Evolutionary conservation across 805 yeast genomes (phyloP).

Genomic region (Sugiyamaella floridensis): DNA sequence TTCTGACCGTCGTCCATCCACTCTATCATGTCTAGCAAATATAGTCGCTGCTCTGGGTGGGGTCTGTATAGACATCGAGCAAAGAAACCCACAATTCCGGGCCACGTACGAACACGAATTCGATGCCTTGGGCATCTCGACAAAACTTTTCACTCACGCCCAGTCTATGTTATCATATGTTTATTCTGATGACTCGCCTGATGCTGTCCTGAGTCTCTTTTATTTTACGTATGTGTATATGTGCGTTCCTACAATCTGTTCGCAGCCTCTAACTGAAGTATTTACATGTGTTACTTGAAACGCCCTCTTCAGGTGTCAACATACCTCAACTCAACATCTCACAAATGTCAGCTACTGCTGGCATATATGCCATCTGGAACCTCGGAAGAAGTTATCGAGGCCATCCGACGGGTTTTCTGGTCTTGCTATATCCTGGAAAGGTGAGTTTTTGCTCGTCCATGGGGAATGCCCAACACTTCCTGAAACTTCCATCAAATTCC

Average conservation of each 20-base stretch:
- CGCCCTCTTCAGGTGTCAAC: slow-evolving; percentile 12
- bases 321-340: slow-evolving; percentile 8
- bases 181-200: slow-evolving; percentile 2
- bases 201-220: slow-evolving; percentile 9
- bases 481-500: not conserved
- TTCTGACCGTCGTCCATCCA: not conserved
- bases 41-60: slow-evolving; percentile 7
- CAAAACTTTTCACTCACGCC: slow-evolving; percentile 3
- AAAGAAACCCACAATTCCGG: not conserved
- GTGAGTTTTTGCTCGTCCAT: not conserved
- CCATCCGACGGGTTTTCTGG: slow-evolving; percentile 11
- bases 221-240: slow-evolving; percentile 7
- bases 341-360: slow-evolving; percentile 9
- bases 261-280: not conserved
- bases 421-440: slow-evolving; percentile 12
- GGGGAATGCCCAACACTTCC: not conserved
- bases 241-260: not conserved
- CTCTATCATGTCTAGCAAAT: slow-evolving; percentile 2
- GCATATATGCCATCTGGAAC: slow-evolving; percentile 1
- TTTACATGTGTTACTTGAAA: slow-evolving; percentile 11
- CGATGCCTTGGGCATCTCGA: not conserved
- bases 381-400: slow-evolving; percentile 5
- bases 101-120: not conserved
- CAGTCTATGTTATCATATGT: slow-evolving; percentile 5
- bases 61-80: slow-evolving; percentile 7